Conservation (phyloP, 305 asterid species). For the Fraxinus latifolia region DNA sequence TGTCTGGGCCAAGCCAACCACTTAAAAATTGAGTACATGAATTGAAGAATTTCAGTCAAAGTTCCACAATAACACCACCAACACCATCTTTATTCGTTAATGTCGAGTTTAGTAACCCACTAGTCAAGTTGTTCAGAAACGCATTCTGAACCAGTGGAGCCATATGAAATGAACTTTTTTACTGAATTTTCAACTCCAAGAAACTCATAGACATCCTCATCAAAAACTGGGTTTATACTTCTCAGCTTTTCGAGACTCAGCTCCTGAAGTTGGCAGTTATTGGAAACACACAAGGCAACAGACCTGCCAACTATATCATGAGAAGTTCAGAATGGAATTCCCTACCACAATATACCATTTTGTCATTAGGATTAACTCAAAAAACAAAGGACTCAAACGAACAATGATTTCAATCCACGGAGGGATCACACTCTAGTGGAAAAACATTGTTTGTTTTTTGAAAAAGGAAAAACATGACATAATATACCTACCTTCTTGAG, state of each 20-base stretch:
- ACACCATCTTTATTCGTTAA: conserved; percentile 26
- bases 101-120: conserved; percentile 57
- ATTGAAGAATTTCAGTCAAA: not conserved
- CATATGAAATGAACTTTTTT: conserved; percentile 80
- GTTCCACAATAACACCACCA: not conserved
- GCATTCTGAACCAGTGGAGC: conserved; percentile 89
- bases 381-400: not conserved
- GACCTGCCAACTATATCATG: conserved; percentile 87
- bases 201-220: conserved; percentile 64
- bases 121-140: conserved; percentile 73
- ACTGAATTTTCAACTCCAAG: conserved; percentile 86
- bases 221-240: conserved; percentile 55
- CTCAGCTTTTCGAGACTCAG: conserved; percentile 60
- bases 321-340: conserved; percentile 85
- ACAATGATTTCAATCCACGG: not conserved
- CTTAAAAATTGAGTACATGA: not conserved
- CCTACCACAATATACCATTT: conserved; percentile 41
- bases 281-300: conserved; percentile 74
- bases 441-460: not conserved
- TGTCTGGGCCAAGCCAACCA: not conserved
- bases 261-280: conserved; percentile 59
- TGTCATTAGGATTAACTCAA: conserved; percentile 5
- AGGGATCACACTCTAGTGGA: not conserved
- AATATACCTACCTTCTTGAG: conserved; percentile 85
- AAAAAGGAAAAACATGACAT: not conserved